Base-by-base conservation (phyloP, 371 early-diverging fungal species). In the Globomyces sp. region DNA sequence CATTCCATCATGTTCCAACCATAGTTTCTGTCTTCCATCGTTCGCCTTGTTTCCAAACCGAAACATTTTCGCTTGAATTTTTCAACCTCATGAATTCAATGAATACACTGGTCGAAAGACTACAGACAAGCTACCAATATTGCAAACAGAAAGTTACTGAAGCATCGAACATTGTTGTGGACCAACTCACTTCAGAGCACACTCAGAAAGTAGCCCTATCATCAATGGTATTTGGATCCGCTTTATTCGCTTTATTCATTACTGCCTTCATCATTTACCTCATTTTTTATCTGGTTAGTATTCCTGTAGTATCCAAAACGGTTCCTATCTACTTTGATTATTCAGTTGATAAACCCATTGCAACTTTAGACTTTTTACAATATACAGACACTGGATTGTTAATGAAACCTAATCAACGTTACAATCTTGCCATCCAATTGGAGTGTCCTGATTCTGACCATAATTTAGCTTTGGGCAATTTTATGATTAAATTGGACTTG, bases 401-500 rank as follows among this genome's bases (percentile, higher is more conserved):
- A 34, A 34, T 90, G 48, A 84, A 85, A 8, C 84, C 79, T 11
- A 86, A 84, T 37, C 90, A 91, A 71, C 84, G 82, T 5, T 91
- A 93, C 75, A 83, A 85, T 43, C 80, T 95, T 4, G 83, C 84
- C 1, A 75, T 95, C 64, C 83, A 85, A 44, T 79, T 95, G 46
- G 74, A 82, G 66, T 90, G 92, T 36, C 95, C 96, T 9, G 86
- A 87, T 48, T 92, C 94, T 2, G 86, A 88, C 42, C 72, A 77
- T 53, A 95, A 95, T 72, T 83, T 88, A 59, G 79, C 82, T 13
- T 71, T 92, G 53, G 94, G 92, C 48, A 91, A 90, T 77, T 93
- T 92, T 73, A 94, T 95, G 94, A 84, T 94, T n/a, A 64, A 75
- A 48, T 77, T 91, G 52, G 82, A 86, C 41, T 73, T 93, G 44